Evolutionary conservation across 1,139 yeast species (phyloP).

Genomic region (Candida glucosophila): DNA sequence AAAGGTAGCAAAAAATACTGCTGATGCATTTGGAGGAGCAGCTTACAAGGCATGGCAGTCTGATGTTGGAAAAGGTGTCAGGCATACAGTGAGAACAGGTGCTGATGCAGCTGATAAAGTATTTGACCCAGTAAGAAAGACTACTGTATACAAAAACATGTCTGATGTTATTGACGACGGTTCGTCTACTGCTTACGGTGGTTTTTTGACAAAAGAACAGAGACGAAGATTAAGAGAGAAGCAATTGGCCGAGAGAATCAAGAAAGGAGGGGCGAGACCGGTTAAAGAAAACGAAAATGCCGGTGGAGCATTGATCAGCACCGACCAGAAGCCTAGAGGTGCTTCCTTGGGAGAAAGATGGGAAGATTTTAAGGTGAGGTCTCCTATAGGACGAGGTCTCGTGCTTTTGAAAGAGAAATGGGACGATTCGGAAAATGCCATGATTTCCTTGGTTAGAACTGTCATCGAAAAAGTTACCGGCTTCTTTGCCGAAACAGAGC

Average conservation of each 20-base stretch:
- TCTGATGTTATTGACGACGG: constrained; percentile 90
- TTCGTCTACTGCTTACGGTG: constrained; percentile 81
- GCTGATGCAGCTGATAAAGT: constrained; percentile 81
- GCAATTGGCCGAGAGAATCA: constrained; percentile 40
- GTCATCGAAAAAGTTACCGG: constrained; percentile 76
- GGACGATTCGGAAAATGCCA: constrained; percentile 94
- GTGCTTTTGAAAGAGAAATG: constrained; percentile 61
- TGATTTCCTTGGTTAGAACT: constrained; percentile 74
- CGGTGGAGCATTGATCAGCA: constrained; percentile 74
- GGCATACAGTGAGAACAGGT: constrained; percentile 70
- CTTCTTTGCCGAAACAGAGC: constrained; percentile 91
- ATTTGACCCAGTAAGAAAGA: constrained; percentile 89
- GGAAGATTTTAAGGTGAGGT: constrained; percentile 59
- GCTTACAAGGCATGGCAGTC: constrained; percentile 97
- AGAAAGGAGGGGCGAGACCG: constrained; percentile 52
- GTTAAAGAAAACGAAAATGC: constrained; percentile 81
- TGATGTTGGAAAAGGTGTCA: constrained; percentile 79
- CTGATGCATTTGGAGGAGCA: constrained; percentile 86
- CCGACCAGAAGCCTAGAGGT: constrained; percentile 66
- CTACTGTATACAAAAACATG: constrained; percentile 83
- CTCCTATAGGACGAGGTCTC: constrained; percentile 61
- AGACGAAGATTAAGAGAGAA: constrained; percentile 68
- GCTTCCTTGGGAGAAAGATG: constrained; percentile 66
- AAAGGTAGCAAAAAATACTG: constrained; percentile 77
- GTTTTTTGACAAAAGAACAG: constrained; percentile 79